Evolutionary conservation across 495 filamentous ascomycete species (phyloP).

Genomic region (Xylaria telfairii): DNA sequence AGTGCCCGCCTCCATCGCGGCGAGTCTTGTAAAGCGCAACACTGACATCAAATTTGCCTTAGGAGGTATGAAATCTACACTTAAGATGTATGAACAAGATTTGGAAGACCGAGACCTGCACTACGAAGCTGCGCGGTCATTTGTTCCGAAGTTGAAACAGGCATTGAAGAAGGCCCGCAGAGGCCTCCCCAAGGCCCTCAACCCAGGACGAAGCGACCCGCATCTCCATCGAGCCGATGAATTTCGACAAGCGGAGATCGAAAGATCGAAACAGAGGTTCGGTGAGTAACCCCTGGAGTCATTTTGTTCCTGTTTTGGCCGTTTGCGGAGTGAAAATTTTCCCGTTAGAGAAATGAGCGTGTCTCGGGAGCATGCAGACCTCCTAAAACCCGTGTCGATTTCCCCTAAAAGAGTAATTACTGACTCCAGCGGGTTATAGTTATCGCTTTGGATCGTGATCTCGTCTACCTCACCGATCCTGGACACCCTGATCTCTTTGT

Average conservation of each 20-base stretch:
- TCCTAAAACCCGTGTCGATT: too few relatives aligned
- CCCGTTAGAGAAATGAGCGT: too few relatives aligned
- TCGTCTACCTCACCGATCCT: conserved; percentile 15
- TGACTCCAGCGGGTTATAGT: too few relatives aligned
- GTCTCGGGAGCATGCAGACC: too few relatives aligned
- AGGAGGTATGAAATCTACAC: neutral
- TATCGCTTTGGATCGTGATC: neutral
- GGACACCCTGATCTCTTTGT: neutral
- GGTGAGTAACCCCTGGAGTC: too few relatives aligned
- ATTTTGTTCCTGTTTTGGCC: too few relatives aligned
- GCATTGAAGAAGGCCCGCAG: neutral
- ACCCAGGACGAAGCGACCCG: neutral
- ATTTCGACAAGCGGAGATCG: neutral
- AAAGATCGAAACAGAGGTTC: neutral
- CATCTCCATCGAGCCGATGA: neutral
- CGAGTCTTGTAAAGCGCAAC: neutral
- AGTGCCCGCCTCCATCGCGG: neutral
- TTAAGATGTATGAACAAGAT: neutral
- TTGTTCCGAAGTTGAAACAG: accelerated
- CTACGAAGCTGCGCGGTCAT: neutral
- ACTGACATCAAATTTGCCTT: neutral
- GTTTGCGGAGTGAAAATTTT: too few relatives aligned
- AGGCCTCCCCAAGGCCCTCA: neutral
- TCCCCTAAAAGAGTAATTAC: too few relatives aligned
- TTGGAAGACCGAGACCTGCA: accelerated